Evolutionary conservation across 331 rosid species (phyloP), one percentile per base, ranked within the genome.

Genomic region (Stylosanthes scabra): DNA sequence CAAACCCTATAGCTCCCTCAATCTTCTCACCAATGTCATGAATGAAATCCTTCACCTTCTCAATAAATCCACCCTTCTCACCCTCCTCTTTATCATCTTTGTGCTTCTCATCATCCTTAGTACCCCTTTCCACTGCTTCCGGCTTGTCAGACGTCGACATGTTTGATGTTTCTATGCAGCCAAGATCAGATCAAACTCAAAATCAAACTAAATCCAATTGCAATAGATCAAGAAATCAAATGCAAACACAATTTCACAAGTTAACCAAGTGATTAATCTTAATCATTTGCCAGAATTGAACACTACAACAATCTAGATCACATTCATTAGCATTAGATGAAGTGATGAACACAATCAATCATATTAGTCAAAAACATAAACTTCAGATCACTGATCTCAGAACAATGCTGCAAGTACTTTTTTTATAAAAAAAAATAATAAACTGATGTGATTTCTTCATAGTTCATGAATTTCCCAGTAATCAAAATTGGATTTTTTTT

Each of bases 1-100:
- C 97, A 13, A 95, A 90, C 15, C 99, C 96, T 13, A 92, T 85
- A 14, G 88, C 75, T 66, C 59, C 98, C 80, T 95, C 97, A 29
- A 95, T 84, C 87, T 95, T 95, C 92, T 95, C 97, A 10, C 97
- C 98, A 39, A 95, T 85, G 76, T 95, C 99, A 0, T 92, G 92
- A 72, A 95, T 90, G 85, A 95, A 95, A 79, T 82, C 98, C 86
- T 95, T 90, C 77, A 95, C 93, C 88, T 84, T 95, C n/a, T 87
- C 97, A 12, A 95, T 12, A 72, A 95, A 92, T 46, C 98, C 96
- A 68, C 91, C 93, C 61, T 88, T 80, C 50, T 31, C 37, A 31
- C 61, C 93, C 8, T 87, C 89, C 3, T 74, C 88, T 46, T 90
- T 60, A 57, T 81, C 89, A 54, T 82, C 80, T 76, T 89, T 83